Conservation (phyloP, 2,329 filamentous ascomycete species). For the Lachnellula subtilissima region DNA sequence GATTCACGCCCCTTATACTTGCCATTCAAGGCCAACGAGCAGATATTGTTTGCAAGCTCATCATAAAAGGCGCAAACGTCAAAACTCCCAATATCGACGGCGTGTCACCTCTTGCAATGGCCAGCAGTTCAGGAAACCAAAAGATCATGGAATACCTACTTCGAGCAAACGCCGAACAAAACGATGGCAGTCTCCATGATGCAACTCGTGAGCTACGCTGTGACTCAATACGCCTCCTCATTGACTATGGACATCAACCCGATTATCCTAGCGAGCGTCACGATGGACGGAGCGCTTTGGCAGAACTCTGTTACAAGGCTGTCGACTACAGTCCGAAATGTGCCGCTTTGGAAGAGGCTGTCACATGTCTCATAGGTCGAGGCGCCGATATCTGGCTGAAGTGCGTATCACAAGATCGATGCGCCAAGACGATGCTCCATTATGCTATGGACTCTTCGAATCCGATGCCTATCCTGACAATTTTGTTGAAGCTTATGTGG, state of each 20-base stretch:
- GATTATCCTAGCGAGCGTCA: constrained; percentile 63
- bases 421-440: constrained; percentile 56
- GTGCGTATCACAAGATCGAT: constrained; percentile 40
- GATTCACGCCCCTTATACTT: constrained; percentile 13
- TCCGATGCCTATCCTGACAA: constrained; percentile 49
- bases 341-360: constrained; percentile 40
- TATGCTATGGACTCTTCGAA: constrained; percentile 56
- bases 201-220: constrained; percentile 56
- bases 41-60: constrained; percentile 36
- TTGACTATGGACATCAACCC: constrained; percentile 56
- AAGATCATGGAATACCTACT: constrained; percentile 14
- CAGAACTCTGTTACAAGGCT: constrained; percentile 52
- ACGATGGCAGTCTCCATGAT: constrained; percentile 61
- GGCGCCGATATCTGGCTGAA: constrained; percentile 45
- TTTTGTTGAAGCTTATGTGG: constrained; percentile 60
- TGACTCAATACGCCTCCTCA: constrained; percentile 49
- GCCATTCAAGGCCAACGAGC: constrained; percentile 10
- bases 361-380: constrained; percentile 50
- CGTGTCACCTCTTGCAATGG: constrained; percentile 57
- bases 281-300: constrained; percentile 57
- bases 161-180: constrained; percentile 9
- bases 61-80: constrained; percentile 56
- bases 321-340: constrained; percentile 35
- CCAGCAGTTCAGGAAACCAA: constrained; percentile 10
- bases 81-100: constrained; percentile 54